Evolutionary conservation across 78 protist genomes (phyloP).

Genomic region (Dictyostelium firmibasis): DNA sequence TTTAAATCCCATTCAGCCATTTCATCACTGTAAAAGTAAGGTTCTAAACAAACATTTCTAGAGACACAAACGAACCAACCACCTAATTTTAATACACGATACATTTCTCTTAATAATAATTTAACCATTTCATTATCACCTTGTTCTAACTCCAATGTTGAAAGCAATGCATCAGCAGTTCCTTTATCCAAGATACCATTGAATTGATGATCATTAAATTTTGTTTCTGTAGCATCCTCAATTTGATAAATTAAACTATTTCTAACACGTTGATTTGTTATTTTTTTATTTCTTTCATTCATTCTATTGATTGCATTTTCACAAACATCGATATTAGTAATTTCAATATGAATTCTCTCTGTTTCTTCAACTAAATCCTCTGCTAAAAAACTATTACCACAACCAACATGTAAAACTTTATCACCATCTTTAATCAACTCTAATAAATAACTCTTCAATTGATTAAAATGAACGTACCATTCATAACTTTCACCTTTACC

Average conservation of each 20-base stretch:
- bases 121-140: constrained; percentile 67
- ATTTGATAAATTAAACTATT: neutral
- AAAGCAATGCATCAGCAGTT: constrained; percentile 37
- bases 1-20: constrained; percentile 29
- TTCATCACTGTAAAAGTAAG: constrained; percentile 43
- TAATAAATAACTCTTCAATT: neutral
- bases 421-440: constrained; percentile 16
- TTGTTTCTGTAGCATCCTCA: constrained; percentile 31
- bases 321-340: constrained; percentile 50
- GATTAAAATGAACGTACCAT: constrained; percentile 44
- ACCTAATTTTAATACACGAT: constrained; percentile 9
- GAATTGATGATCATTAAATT: neutral
- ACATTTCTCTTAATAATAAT: constrained; percentile 37
- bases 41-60: constrained; percentile 42
- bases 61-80: constrained; percentile 28
- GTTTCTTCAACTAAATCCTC: constrained; percentile 56
- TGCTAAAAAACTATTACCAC: constrained; percentile 63
- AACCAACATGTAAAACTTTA: constrained; percentile 39
- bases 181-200: constrained; percentile 64
- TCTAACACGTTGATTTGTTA: constrained; percentile 24
- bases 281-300: neutral
- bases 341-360: neutral
- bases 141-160: constrained; percentile 43
- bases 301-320: constrained; percentile 57
- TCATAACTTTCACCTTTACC: constrained; percentile 55